Evolutionary conservation across 73 alveolate genomes (phyloP), one percentile per base, ranked within the genome.

Genomic region (Paraurostyla sp.): DNA sequence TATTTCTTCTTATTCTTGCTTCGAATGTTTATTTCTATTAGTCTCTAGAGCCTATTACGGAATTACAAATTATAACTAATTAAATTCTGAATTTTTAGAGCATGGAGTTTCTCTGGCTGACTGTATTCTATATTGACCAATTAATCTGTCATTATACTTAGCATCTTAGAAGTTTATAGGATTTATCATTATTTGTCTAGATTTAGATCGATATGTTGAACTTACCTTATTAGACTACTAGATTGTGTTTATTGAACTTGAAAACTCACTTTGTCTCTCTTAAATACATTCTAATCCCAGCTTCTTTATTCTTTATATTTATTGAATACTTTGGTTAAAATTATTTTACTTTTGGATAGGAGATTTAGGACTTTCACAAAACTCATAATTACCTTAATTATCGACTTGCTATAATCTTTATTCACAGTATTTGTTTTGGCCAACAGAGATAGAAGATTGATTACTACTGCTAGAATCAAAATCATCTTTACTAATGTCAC

Each of bases 31-130:
- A 27, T 7, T 13, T 29, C 49, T 60, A 25, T 27, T 60, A 7
- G 50, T 27, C 25, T 29, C 3, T 27, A 16, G 13, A 9, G 22
- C 78, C 32, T 60, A 60, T 7, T 33, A 56, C 22, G 71, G 71
- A 9, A 56, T 56, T 32, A 56, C 22, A 22, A 15, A 56, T 22
- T 56, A 32, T 56, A 56, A 56, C 15, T 7, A 7, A 22, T 56
- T 56, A 56, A 56, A 56, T 22, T 56, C 71, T 15, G 7, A 13
- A 56, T 56, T 56, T 22, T 56, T 56, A 22, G 78, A n/a, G n/a
- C n/a, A n/a, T n/a, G n/a, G 78, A 9, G 78, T 60, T 23, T 60
- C 78, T 60, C 78, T 60, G 7, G 78, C 78, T 25, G 78, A 60
- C 4, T 16, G 25, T 30, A 60, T 29, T 30, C 78, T 25, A 33